phyloP scores from a whole-genome alignment of 2,329 filamentous ascomycete species.

The Cladosporium halotolerans region DNA sequence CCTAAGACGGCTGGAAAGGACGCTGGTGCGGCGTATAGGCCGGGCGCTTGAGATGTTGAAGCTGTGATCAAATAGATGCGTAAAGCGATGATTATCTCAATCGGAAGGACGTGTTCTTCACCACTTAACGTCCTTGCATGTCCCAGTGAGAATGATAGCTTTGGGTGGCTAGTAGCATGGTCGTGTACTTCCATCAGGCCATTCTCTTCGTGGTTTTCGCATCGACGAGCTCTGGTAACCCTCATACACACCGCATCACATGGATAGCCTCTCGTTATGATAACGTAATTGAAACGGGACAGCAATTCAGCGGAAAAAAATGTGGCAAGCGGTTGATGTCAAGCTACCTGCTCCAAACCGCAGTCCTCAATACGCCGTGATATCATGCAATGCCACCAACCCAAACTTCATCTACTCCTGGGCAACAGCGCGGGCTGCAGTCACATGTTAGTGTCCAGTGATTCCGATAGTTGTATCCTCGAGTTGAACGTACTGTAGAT shows the following conservation, averaged over 20 bases:
- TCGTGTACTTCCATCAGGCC: too few relatives aligned
- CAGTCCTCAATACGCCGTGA: conserved; percentile 12
- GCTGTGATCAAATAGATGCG: too few relatives aligned
- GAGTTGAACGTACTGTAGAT: conserved; percentile 74
- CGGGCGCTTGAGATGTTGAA: neutral
- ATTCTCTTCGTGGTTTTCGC: too few relatives aligned
- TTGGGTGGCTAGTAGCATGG: too few relatives aligned
- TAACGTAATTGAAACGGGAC: neutral
- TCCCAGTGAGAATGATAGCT: too few relatives aligned
- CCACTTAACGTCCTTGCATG: too few relatives aligned
- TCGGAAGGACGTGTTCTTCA: too few relatives aligned
- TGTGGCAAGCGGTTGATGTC: conserved; percentile 10
- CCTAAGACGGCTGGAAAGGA: conserved; percentile 16
- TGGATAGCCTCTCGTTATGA: neutral
- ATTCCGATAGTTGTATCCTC: neutral
- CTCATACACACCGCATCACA: neutral
- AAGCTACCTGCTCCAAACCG: conserved; percentile 11
- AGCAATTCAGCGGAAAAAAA: conserved; percentile 7
- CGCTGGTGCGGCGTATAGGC: conserved; percentile 16
- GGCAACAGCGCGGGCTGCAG: conserved; percentile 11
- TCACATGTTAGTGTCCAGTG: neutral
- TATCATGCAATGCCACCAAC: conserved; percentile 10
- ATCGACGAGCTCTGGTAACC: too few relatives aligned
- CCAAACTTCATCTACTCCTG: conserved; percentile 8
- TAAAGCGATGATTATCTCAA: too few relatives aligned